Base-by-base conservation (phyloP, 169 alveolate genomes). In the Eimeria acervulina region DNA sequence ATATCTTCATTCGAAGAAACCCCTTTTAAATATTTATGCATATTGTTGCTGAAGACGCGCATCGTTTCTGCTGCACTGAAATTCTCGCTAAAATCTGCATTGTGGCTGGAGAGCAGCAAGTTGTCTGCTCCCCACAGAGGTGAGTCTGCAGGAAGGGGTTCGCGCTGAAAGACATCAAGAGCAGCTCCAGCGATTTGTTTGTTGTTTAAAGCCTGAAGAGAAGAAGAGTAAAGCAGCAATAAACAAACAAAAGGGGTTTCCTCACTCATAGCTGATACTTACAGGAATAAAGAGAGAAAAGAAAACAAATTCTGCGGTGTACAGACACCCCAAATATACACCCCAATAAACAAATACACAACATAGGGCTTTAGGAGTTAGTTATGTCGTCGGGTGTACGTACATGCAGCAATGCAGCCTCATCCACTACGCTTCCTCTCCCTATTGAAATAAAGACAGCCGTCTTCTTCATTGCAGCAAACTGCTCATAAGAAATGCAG, bases 371-470 rank as follows among this genome's bases (percentile, higher is more conserved):
- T n/a, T n/a, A n/a, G n/a, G n/a, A n/a, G n/a, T n/a, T n/a, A n/a
- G n/a, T n/a, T n/a, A n/a, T n/a, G n/a, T n/a, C n/a, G n/a, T n/a
- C n/a, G 55, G 55, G 55, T 55, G 5, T 55, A 19, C 15, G 26
- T 26, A 94, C 96, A 44, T 81, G 44, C 52, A 63, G 72, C 52
- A 95, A 70, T 0, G 96, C 96, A 12, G 6, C 88, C 70, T 96
- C 97, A 84, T 93, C 97, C 2, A 96, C 96, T 33, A 85, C 96
- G 10, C 88, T 36, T 51, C 98, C 98, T 23, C 98, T 78, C 15
- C 98, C 98, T 8, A 97, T 28, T 8, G 98, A 97, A 7, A 97
- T 90, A 88, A 97, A 97, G n/a, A 97, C 96, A 0, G 91, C 80
- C 8, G 96, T 55, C 15, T 78, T 90, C 93, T 96, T 94, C 98